Evolutionary conservation across 176 grass and related monocot species (phyloP), one percentile per base, ranked within the genome.

Genomic region (Oryza officinalis): DNA sequence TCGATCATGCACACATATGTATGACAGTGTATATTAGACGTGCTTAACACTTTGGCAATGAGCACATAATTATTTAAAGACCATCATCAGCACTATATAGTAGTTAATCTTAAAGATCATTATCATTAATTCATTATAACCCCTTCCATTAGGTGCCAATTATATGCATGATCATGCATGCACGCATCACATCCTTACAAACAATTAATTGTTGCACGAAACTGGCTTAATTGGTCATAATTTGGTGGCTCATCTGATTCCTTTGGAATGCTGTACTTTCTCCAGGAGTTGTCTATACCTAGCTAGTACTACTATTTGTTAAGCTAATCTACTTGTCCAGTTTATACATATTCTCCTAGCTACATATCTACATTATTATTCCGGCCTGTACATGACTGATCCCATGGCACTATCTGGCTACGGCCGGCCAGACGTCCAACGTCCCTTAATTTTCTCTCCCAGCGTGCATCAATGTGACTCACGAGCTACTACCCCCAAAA

Each of bases 1-100:
- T 76, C 76, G 3, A 90, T 89, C 44, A 35, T 90, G 79, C 22
- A 13, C 14, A 13, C 22, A 13, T 83, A 32, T 60, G 37, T 59
- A 47, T 66, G 63, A 74, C 12, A 12, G 35, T 59, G 5, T 33
- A 33, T 33, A 86, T 74, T 83, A 75, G 38, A 83, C 74, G 63
- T 90, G 84, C 75, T 67, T 6, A 59, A 70, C 75, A 80, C 89
- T 80, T 84, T 69, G 49, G 11, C 54, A 69, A 74, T 43, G 31
- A 64, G 31, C 5, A 65, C 5, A 84, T 11, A 84, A 80, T 84
- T 87, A 87, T 87, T 76, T 76, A 87, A 90, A 87, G 89, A 91
- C 85, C 89, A 76, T 40, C 13, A 61, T 60, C 10, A 49, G 41
- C 52, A 57, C 63, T 25, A 67, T 25, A 72, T 0, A 63, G 5